Percentiles rank a stretch among this genome's conserved stretches.
These are phyloP conservation scores for Lignosus rhinocerotis DNA, from an alignment of 1,284 basidiomycete species.

Conservation along the genomic window DNA sequence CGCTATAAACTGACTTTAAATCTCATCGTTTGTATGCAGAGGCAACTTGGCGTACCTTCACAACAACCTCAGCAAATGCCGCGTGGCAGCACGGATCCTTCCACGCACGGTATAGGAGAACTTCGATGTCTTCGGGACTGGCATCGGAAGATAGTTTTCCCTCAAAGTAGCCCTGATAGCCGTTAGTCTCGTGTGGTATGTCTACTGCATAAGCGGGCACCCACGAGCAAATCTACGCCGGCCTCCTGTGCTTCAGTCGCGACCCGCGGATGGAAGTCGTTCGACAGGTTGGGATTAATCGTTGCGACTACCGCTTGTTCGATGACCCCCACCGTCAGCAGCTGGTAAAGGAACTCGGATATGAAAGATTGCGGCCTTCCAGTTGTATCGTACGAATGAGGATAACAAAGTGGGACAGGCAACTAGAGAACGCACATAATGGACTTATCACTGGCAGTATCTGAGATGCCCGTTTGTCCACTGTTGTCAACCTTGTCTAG, in stretches of 20 bases:
- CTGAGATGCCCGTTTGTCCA: conserved; percentile 13
- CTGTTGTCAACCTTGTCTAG: conserved; percentile 36
- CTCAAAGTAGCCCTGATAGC: conserved; percentile 57
- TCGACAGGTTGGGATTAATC: conserved; percentile 51
- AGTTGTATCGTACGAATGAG: background rate
- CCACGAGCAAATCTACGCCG: conserved; percentile 55
- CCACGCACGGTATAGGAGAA: conserved; percentile 58
- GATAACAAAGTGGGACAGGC: no score
- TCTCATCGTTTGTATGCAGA: background rate
- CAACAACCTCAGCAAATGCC: conserved; percentile 55
- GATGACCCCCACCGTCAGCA: conserved; percentile 55
- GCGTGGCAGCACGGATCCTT: conserved; percentile 61
- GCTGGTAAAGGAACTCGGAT: conserved; percentile 59
- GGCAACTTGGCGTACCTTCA: conserved; percentile 45
- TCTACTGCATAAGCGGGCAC: conserved; percentile 8
- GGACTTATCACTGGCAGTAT: conserved; percentile 24
- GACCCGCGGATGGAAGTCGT: conserved; percentile 49
- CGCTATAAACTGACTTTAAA: conserved; percentile 40
- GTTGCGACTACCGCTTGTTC: conserved; percentile 50
- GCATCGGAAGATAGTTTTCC: conserved; percentile 58
- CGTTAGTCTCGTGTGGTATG: background rate
- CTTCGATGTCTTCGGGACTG: conserved; percentile 47
- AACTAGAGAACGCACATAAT: conserved; percentile 13
- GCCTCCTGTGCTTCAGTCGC: conserved; percentile 58
- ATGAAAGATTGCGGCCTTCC: conserved; percentile 49